phyloP scores from a whole-genome alignment of 176 grass and related monocot species.

The Calamus simplicifolius region DNA sequence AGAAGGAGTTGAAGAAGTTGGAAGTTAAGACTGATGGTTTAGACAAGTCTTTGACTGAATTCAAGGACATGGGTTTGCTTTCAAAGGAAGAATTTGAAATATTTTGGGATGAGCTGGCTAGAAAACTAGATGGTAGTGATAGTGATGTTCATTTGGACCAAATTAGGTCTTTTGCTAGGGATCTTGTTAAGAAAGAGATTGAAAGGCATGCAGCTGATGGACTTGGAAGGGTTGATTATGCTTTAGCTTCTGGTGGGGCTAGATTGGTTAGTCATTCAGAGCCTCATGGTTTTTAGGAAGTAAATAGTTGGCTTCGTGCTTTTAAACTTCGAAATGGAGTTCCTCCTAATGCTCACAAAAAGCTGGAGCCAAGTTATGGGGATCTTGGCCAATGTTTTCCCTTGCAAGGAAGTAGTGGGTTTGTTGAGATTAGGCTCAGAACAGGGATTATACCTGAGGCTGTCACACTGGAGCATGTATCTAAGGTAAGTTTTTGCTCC shows the following conservation, averaged over 20 bases:
- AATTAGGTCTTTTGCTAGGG: slow-evolving; percentile 57
- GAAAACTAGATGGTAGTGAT: not conserved
- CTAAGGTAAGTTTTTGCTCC: too few species aligned
- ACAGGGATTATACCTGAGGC: slow-evolving; percentile 59
- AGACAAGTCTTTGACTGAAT: slow-evolving; percentile 35
- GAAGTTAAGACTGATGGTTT: slow-evolving; percentile 39
- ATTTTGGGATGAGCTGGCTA: slow-evolving; percentile 46
- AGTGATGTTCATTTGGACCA: slow-evolving; percentile 48
- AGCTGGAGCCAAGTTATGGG: slow-evolving; percentile 81
- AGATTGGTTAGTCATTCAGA: slow-evolving; percentile 58
- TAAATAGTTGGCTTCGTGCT: slow-evolving; percentile 4
- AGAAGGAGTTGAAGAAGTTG: slow-evolving; percentile 36
- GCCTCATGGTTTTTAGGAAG: slow-evolving; percentile 26
- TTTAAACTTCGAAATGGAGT: slow-evolving; percentile 2
- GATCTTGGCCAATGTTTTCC: slow-evolving; percentile 88
- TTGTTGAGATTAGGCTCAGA: slow-evolving; percentile 72
- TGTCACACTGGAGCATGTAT: slow-evolving; percentile 78
- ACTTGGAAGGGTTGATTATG: slow-evolving; percentile 80
- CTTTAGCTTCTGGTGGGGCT: slow-evolving; percentile 59
- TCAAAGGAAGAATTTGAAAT: too few species aligned
- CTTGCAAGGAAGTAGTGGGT: slow-evolving; percentile 57
- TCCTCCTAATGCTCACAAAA: slow-evolving; percentile 40
- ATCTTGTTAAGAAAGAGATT: slow-evolving; percentile 65
- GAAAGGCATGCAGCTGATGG: slow-evolving; percentile 90
- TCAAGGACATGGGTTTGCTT: slow-evolving; percentile 44